Evolutionary conservation across 2,329 filamentous ascomycete species (phyloP), one percentile per base, ranked within the genome.

Genomic region (Cladophialophora bantiana): DNA sequence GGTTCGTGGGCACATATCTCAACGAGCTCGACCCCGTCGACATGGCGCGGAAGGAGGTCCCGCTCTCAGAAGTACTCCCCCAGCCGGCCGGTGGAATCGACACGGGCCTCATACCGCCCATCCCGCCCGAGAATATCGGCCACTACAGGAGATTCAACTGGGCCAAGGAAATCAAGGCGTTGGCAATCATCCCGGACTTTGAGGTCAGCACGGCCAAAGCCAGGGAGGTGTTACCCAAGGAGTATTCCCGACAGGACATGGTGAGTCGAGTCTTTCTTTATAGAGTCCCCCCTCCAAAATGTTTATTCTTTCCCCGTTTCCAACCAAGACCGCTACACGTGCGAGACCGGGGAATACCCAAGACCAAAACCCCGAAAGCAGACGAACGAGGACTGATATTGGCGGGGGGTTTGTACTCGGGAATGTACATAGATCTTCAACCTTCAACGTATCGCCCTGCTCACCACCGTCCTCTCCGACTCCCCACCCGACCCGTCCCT

Each of bases 81-180:
- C 88, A 92, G 55, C 94, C 94, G 0, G 93, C 94, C 7, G 95
- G 95, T 69, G 95, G 95, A 61, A 84, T 94, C 57, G 94, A 98
- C 78, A 98, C 94, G 0, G 94, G 95, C 48, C 85, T 91, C 74
- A 89, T 84, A 73, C 95, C 95, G 20, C 94, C 95, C 4, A 87
- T 92, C 76, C 95, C 95, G n/a, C 95, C 95, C 2, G 78, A 90
- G 72, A 92, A 93, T 74, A 98, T 99, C 74, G 95, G 94, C 57
- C 94, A 97, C 79, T 96, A 96, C 82, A 94, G 96, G 81, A 94
- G 94, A 79, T 98, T 97, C 79, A 88, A 89, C 50, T 98, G 94
- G 94, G 90, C 93, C 65, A 88, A 89, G 70, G 92, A 96, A 78
- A 97, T 99, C 84, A 98, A 97, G 83, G 94, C 94, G 69, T 90